Evolutionary conservation across 2,329 filamentous ascomycete species (phyloP).

Genomic region (Cephalotrichum gorgonifer): DNA sequence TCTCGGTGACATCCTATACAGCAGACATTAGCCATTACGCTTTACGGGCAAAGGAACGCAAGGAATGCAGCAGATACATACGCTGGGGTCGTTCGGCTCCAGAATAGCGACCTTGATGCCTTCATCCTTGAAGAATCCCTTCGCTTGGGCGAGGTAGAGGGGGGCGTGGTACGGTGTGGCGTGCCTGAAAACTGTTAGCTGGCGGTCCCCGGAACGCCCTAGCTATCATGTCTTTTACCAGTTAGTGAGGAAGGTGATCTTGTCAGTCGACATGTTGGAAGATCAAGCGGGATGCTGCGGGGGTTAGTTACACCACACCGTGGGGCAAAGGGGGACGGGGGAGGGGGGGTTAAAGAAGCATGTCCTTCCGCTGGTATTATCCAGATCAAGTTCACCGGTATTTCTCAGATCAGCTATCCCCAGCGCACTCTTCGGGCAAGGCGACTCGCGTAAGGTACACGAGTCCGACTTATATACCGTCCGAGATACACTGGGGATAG

Average conservation of each 20-base stretch:
- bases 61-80: conserved; percentile 20
- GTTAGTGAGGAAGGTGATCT: conserved; percentile 78
- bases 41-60: not conserved
- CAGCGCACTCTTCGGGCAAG: conserved; percentile 6
- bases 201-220: conserved; percentile 1
- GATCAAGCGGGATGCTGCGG: conserved; percentile 31
- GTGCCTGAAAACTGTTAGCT: conserved; percentile 43
- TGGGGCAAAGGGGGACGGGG: conserved; percentile 8
- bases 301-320: conserved; percentile 19
- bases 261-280: conserved; percentile 65
- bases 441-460: not conserved
- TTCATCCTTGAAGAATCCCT: conserved; percentile 65
- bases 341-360: conserved; percentile 53
- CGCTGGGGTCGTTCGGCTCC: conserved; percentile 69
- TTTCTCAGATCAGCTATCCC: conserved; percentile 52
- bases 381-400: conserved; percentile 80
- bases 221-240: conserved; percentile 45
- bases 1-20: conserved; percentile 63
- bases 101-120: conserved; percentile 68
- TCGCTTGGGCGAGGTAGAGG: conserved; percentile 65
- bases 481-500: conserved; percentile 17
- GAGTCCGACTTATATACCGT: not conserved
- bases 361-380: conserved; percentile 83
- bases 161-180: conserved; percentile 74
- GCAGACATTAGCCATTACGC: not conserved